Conservation (phyloP, 768 basidiomycete genomes). For the Scleroderma bovista region DNA sequence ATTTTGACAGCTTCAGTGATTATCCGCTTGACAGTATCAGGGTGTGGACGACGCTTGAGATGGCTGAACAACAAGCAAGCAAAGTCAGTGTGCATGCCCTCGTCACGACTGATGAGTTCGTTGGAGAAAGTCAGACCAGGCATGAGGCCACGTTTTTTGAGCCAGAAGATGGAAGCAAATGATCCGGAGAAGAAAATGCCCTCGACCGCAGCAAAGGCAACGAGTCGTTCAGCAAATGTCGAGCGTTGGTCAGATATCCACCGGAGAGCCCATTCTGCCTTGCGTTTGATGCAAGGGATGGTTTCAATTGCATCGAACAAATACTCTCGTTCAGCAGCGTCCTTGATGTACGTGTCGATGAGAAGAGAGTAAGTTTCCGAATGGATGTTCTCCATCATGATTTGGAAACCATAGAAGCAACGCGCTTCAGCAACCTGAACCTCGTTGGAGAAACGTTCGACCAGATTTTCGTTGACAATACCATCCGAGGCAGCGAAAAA, state of each 20-base stretch:
- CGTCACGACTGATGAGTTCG: conserved; percentile 92
- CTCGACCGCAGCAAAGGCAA: conserved; percentile 94
- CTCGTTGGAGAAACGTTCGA: conserved; percentile 90
- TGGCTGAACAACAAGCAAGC: conserved; percentile 87
- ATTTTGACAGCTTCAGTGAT: conserved; percentile 81
- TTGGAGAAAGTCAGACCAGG: conserved; percentile 95
- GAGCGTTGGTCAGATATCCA: conserved; percentile 85
- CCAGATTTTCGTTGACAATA: conserved; percentile 93
- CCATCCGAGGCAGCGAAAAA: conserved; percentile 97
- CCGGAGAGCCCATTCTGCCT: conserved; percentile 90
- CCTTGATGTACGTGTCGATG: conserved; percentile 92
- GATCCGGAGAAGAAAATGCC: conserved; percentile 96
- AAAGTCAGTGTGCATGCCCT: conserved; percentile 96
- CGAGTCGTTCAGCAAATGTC: conserved; percentile 81
- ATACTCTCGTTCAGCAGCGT: conserved; percentile 63
- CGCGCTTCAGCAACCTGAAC: conserved; percentile 90
- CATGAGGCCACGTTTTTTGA: conserved; percentile 98
- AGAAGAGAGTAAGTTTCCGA: conserved; percentile 95
- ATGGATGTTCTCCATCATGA: conserved; percentile 99
- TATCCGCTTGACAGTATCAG: conserved; percentile 62
- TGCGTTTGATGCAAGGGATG: conserved; percentile 86
- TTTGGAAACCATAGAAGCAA: conserved; percentile 97
- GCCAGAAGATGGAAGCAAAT: conserved; percentile 92
- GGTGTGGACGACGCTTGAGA: conserved; percentile 75
- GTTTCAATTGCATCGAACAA: conserved; percentile 93